phyloP scores from a whole-genome alignment of 176 grass and related monocot genomes.

The Carex myosuroides region DNA sequence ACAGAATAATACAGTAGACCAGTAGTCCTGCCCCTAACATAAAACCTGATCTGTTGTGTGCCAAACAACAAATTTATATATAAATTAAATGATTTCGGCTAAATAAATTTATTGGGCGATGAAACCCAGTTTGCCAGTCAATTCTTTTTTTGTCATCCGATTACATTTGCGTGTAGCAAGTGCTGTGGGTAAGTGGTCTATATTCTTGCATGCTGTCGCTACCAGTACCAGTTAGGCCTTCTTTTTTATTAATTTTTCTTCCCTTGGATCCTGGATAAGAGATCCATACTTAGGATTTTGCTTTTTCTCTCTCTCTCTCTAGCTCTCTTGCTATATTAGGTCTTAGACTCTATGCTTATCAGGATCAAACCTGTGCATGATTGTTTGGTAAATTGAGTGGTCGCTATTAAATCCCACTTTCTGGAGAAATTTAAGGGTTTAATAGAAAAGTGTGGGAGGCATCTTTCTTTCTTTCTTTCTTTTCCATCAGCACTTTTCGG shows the following conservation, averaged over 20 bases:
- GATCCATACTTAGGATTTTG: no score
- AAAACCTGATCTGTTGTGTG: neutral
- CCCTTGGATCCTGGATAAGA: neutral
- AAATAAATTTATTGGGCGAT: neutral
- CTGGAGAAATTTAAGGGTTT: constrained; percentile 2
- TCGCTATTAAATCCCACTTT: constrained; percentile 6
- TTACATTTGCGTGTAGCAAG: neutral
- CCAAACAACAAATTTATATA: neutral
- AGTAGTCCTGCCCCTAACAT: neutral
- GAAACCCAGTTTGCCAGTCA: neutral
- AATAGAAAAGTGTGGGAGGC: neutral
- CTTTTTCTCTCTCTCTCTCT: neutral
- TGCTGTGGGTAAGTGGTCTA: neutral
- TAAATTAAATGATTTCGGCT: neutral
- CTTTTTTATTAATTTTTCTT: neutral
- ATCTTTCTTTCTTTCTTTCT: constrained; percentile 4
- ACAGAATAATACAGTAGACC: neutral
- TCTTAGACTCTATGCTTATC: neutral
- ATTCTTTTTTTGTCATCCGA: neutral
- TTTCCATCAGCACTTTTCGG: constrained; percentile 13
- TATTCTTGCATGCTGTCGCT: no score
- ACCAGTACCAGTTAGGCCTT: neutral
- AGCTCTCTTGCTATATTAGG: neutral
- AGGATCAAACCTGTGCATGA: neutral
- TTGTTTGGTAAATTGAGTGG: constrained; percentile 4